Evolutionary conservation across 2,329 filamentous ascomycete genomes (phyloP).

Genomic region (Plenodomus biglobosus): DNA sequence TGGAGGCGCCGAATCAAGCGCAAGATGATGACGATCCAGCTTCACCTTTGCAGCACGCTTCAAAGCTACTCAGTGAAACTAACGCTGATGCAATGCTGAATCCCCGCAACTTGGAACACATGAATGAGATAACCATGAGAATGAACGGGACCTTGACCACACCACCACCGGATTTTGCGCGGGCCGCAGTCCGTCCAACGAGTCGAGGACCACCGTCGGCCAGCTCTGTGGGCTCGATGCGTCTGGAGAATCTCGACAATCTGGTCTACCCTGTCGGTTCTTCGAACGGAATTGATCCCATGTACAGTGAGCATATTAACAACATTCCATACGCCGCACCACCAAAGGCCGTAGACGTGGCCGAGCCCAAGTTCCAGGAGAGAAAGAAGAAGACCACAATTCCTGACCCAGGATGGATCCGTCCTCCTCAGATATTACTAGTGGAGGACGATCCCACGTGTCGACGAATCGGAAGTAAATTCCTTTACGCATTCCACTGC

Average conservation of each 20-base stretch:
- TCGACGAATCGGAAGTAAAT: slow-evolving; percentile 67
- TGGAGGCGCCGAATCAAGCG: slow-evolving; percentile 47
- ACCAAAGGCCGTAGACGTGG: slow-evolving; percentile 60
- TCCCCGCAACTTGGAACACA: slow-evolving; percentile 64
- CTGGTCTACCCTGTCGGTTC: slow-evolving; percentile 90
- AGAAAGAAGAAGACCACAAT: slow-evolving; percentile 62
- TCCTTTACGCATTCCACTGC: slow-evolving; percentile 65
- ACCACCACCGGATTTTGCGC: slow-evolving; percentile 57
- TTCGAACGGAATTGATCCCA: slow-evolving; percentile 89
- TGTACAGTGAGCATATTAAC: slow-evolving; percentile 90
- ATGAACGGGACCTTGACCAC: slow-evolving; percentile 59
- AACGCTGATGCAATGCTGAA: slow-evolving; percentile 67
- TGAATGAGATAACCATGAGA: slow-evolving; percentile 61
- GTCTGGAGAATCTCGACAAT: slow-evolving; percentile 63
- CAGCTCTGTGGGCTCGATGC: slow-evolving; percentile 55
- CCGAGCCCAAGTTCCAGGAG: slow-evolving; percentile 53
- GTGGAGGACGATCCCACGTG: slow-evolving; percentile 80
- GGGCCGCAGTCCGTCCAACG: slow-evolving; percentile 50
- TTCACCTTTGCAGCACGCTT: slow-evolving; percentile 68
- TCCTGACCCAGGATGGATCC: slow-evolving; percentile 65
- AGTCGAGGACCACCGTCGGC: slow-evolving; percentile 51
- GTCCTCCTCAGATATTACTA: slow-evolving; percentile 77
- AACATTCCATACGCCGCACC: slow-evolving; percentile 87
- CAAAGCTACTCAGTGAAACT: slow-evolving; percentile 65
- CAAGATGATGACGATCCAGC: slow-evolving; percentile 64